These are phyloP conservation scores for Cladosporium sp. DNA, from an alignment of 2,329 filamentous ascomycete genomes.

Conservation along the genomic window DNA sequence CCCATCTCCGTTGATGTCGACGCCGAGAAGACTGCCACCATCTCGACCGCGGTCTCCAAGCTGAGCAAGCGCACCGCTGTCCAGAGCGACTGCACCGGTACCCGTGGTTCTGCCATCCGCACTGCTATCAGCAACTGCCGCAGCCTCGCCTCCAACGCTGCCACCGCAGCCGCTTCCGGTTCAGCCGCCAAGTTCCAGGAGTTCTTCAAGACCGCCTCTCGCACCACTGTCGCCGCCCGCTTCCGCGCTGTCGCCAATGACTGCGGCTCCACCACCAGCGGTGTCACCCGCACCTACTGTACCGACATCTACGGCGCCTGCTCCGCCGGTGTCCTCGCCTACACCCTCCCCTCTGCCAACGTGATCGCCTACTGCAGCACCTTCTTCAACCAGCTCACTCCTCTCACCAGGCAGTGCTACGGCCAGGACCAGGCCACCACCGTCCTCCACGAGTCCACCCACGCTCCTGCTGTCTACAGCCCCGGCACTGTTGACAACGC, in stretches of 20 bases:
- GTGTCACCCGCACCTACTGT: slow-evolving; percentile 59
- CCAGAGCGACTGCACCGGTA: slow-evolving; percentile 51
- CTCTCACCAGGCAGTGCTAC: slow-evolving; percentile 56
- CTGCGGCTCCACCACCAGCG: slow-evolving; percentile 53
- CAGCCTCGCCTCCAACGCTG: slow-evolving; percentile 56
- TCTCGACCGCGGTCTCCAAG: slow-evolving; percentile 47
- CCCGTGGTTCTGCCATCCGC: slow-evolving; percentile 46
- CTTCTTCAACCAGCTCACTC: slow-evolving; percentile 58
- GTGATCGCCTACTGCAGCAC: slow-evolving; percentile 61
- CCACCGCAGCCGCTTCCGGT: slow-evolving; percentile 53
- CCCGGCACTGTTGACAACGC: slow-evolving; percentile 58
- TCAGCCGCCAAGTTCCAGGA: slow-evolving; percentile 27
- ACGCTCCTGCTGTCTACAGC: slow-evolving; percentile 48
- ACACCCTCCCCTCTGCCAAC: slow-evolving; percentile 52
- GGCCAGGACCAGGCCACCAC: slow-evolving; percentile 66
- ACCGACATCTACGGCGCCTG: slow-evolving; percentile 59
- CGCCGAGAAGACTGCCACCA: slow-evolving; percentile 54
- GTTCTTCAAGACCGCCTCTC: slow-evolving; percentile 61
- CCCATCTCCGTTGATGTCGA: slow-evolving; percentile 58
- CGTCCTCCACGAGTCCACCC: slow-evolving; percentile 65
- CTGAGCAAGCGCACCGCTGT: slow-evolving; percentile 54
- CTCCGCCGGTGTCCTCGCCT: slow-evolving; percentile 56
- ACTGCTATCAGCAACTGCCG: slow-evolving; percentile 58
- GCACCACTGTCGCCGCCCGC: slow-evolving; percentile 52
- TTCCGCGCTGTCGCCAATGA: slow-evolving; percentile 57